Conservation (phyloP, 2,329 filamentous ascomycete genomes). For the Cladophialophora yegresii region DNA sequence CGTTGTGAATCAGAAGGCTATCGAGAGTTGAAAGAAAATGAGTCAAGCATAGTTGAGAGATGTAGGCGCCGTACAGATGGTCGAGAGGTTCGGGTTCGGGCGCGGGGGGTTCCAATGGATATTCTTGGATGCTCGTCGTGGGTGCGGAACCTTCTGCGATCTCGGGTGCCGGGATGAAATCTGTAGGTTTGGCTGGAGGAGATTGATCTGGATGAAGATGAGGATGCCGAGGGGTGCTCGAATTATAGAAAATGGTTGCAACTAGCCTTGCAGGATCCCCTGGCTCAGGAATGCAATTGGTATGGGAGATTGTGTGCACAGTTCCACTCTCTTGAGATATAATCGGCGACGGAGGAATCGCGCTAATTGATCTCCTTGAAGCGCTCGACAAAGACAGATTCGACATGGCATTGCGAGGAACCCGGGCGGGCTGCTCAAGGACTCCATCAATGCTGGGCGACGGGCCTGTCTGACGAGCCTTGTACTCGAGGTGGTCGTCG, state of each 20-base stretch:
- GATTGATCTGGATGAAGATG: constrained; percentile 54
- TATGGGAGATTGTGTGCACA: constrained; percentile 51
- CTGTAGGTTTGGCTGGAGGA: constrained; percentile 41
- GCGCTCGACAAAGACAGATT: constrained; percentile 28
- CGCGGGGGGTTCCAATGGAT: constrained; percentile 57
- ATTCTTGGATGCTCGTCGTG: constrained; percentile 54
- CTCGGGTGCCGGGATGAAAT: constrained; percentile 46
- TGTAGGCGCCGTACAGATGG: constrained; percentile 57
- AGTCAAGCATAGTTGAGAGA: constrained; percentile 58
- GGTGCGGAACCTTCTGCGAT: constrained; percentile 53
- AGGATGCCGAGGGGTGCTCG: constrained; percentile 46
- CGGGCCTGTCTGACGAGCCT: constrained; percentile 30
- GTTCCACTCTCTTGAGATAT: constrained; percentile 50
- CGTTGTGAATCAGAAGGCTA: constrained; percentile 41
- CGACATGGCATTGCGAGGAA: constrained; percentile 28
- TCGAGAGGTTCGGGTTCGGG: constrained; percentile 58
- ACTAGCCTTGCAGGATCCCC: constrained; percentile 49
- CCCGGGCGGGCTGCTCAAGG: constrained; percentile 31
- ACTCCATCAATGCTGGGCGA: constrained; percentile 37
- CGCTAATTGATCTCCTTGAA: constrained; percentile 34
- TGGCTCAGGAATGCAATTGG: constrained; percentile 44
- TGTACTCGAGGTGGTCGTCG: constrained; percentile 54
- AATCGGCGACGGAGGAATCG: constrained; percentile 33
- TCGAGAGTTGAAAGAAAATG: constrained; percentile 58
- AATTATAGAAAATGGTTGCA: constrained; percentile 54